Conservation (phyloP, 441 rosid species). For the Mallotus japonicus region DNA sequence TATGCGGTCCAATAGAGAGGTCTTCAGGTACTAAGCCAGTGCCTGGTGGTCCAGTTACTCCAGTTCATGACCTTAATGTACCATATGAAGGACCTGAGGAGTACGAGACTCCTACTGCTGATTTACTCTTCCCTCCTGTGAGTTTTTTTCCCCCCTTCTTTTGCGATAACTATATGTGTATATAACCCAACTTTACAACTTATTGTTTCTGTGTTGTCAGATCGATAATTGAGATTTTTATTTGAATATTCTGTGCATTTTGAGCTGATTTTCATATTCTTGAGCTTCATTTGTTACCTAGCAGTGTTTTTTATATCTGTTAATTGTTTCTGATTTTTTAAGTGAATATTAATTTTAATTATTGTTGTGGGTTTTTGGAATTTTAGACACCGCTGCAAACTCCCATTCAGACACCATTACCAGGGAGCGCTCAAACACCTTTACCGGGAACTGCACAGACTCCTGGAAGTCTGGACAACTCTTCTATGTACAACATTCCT, state of each 20-base stretch:
- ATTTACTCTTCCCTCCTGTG: constrained; percentile 90
- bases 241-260: too few species aligned
- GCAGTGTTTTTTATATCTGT: background rate
- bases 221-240: background rate
- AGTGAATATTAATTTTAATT: constrained; percentile 15
- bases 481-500: constrained; percentile 79
- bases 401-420: constrained; percentile 76
- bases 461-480: constrained; percentile 64
- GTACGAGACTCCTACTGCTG: constrained; percentile 96
- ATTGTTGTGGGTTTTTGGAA: constrained; percentile 15
- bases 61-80: constrained; percentile 91
- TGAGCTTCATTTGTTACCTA: background rate
- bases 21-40: constrained; percentile 49
- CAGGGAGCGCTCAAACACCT: constrained; percentile 63
- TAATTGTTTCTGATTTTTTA: background rate
- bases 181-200: too few species aligned
- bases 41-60: constrained; percentile 61
- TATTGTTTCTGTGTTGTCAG: too few species aligned
- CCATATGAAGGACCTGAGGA: constrained; percentile 94
- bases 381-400: constrained; percentile 91
- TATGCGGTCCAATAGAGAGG: constrained; percentile 68
- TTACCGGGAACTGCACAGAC: constrained; percentile 53
- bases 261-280: too few species aligned
- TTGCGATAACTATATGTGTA: too few species aligned
- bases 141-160: background rate